phyloP scores from a whole-genome alignment of 768 basidiomycete genomes.

The Pisolithus microcarpus region DNA sequence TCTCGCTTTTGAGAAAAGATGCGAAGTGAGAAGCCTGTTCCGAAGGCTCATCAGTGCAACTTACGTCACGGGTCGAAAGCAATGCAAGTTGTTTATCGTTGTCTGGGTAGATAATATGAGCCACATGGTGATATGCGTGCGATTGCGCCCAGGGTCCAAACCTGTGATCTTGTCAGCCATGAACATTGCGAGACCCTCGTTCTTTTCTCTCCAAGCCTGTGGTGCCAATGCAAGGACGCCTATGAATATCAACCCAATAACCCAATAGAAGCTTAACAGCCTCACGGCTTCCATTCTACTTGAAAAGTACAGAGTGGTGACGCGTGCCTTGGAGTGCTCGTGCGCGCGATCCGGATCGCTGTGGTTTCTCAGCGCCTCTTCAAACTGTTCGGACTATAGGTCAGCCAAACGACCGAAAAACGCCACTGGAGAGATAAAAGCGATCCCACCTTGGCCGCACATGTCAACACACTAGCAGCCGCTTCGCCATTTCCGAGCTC shows the following conservation, averaged over 20 bases:
- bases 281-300: conserved; percentile 84
- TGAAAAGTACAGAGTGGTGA: conserved; percentile 65
- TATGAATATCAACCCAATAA: conserved; percentile 22
- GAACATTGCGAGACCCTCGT: conserved; percentile 70
- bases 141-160: conserved; percentile 22
- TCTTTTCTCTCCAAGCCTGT: conserved; percentile 82
- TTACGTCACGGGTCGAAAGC: conserved; percentile 64
- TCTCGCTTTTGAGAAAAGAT: conserved; percentile 48
- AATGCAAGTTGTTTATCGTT: conserved; percentile 58
- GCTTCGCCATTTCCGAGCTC: conserved; percentile 58
- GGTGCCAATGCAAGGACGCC: conserved; percentile 12
- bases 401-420: conserved; percentile 11
- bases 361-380: conserved; percentile 57
- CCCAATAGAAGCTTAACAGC: conserved; percentile 22
- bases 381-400: conserved; percentile 46
- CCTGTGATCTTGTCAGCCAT: conserved; percentile 83
- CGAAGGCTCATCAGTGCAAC: conserved; percentile 22
- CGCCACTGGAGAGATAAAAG: conserved; percentile 11
- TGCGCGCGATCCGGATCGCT: conserved; percentile 52
- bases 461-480: conserved; percentile 60
- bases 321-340: conserved; percentile 55
- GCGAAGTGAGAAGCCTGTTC: conserved; percentile 19
- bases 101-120: conserved; percentile 35
- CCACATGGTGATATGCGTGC: conserved; percentile 7
- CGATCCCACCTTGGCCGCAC: conserved; percentile 63